These are phyloP conservation scores for Teratosphaeria destructans DNA, from an alignment of 2,329 filamentous ascomycete species.

Conservation along the genomic window DNA sequence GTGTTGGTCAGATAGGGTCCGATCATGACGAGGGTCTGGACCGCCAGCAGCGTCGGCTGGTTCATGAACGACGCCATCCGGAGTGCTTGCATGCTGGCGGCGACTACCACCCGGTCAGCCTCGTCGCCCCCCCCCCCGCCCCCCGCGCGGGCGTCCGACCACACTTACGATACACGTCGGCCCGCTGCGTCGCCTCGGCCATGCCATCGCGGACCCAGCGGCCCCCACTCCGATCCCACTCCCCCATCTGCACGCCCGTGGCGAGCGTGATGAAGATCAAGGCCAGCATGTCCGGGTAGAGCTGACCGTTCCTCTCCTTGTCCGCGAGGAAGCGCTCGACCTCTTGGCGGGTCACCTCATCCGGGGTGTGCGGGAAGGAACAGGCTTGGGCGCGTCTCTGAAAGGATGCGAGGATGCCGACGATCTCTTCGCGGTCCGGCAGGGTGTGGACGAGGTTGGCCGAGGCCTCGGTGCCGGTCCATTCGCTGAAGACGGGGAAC, in stretches of 20 bases:
- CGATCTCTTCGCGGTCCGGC: conserved; percentile 30
- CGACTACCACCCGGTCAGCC: conserved; percentile 25
- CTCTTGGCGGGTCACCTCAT: conserved; percentile 33
- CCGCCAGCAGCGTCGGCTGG: conserved; percentile 35
- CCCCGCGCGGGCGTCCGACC: not conserved
- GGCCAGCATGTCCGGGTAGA: conserved; percentile 38
- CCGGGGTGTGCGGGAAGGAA: conserved; percentile 36
- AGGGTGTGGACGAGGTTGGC: conserved; percentile 25
- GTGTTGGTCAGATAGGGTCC: conserved; percentile 40
- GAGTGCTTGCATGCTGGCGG: conserved; percentile 41
- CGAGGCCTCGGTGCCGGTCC: conserved; percentile 15
- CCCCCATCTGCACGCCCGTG: conserved; percentile 36
- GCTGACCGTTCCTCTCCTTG: conserved; percentile 31
- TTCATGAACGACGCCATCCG: conserved; percentile 40
- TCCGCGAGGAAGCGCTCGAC: conserved; percentile 36
- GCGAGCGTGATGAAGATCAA: conserved; percentile 39
- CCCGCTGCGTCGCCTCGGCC: conserved; percentile 26
- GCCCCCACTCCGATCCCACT: conserved; percentile 32
- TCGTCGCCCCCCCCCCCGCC: too few species aligned
- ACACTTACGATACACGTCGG: conserved; percentile 37
- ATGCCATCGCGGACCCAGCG: conserved; percentile 30
- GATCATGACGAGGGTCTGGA: conserved; percentile 40
- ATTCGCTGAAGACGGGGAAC: conserved; percentile 33
- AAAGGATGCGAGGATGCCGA: conserved; percentile 32
- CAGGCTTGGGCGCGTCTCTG: conserved; percentile 33